phyloP scores from a whole-genome alignment of 106 monocot genomes.

The Dioscorea dumetorum region DNA sequence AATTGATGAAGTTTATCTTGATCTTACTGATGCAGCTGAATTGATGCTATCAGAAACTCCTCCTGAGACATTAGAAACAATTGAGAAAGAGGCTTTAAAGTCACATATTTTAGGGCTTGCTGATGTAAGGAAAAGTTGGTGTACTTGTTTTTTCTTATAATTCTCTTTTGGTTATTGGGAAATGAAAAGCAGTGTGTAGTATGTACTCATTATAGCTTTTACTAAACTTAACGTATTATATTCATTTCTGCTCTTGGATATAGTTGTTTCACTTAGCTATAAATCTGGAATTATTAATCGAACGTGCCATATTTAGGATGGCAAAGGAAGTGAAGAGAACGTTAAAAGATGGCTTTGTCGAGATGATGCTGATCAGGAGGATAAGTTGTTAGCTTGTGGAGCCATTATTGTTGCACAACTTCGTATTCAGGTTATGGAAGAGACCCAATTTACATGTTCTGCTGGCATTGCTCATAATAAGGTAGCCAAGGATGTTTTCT shows the following conservation, averaged over 20 bases:
- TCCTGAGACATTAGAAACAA: constrained; percentile 34
- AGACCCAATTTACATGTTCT: constrained; percentile 92
- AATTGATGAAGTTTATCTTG: constrained; percentile 98
- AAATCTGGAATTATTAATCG: no score
- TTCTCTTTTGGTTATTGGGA: neutral
- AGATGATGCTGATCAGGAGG: constrained; percentile 48
- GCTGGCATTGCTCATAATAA: constrained; percentile 99
- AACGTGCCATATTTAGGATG: constrained; percentile 34
- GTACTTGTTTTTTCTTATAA: neutral
- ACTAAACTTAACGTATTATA: no score
- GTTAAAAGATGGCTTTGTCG: constrained; percentile 64
- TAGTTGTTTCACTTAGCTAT: no score
- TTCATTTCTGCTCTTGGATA: no score
- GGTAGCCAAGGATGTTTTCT: constrained; percentile 24
- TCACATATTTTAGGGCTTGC: constrained; percentile 78
- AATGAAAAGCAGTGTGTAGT: no score
- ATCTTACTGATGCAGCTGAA: constrained; percentile 88
- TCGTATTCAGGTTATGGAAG: constrained; percentile 51
- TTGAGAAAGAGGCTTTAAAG: constrained; percentile 65
- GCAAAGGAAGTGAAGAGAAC: constrained; percentile 17
- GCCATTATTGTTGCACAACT: constrained; percentile 89
- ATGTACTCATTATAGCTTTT: no score
- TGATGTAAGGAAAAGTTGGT: constrained; percentile 24
- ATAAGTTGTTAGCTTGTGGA: constrained; percentile 87
- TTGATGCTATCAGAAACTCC: constrained; percentile 60